Conservation (phyloP, 2,329 filamentous ascomycete genomes). For the Beauveria sp. region DNA sequence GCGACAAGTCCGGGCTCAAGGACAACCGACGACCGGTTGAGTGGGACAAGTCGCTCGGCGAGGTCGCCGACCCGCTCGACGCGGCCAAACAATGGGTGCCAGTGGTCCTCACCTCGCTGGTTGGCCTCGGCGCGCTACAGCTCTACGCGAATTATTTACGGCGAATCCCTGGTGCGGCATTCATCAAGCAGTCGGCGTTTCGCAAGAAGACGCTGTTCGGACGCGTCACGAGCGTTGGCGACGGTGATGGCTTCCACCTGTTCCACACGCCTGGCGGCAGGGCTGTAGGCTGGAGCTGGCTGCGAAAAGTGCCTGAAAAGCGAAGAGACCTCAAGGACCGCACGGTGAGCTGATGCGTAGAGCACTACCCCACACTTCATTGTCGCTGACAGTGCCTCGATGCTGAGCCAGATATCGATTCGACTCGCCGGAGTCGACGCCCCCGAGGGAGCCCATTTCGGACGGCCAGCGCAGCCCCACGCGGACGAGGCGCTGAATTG, state of each 20-base stretch:
- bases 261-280: slow-evolving; percentile 93
- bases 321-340: slow-evolving; percentile 64
- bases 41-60: slow-evolving; percentile 31
- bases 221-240: slow-evolving; percentile 84
- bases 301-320: slow-evolving; percentile 64
- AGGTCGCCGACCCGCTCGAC: slow-evolving; percentile 22
- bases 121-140: slow-evolving; percentile 30
- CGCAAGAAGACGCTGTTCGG: slow-evolving; percentile 72
- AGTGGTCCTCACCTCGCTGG: slow-evolving; percentile 28
- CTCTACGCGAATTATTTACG: slow-evolving; percentile 72
- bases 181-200: slow-evolving; percentile 70
- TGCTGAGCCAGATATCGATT: slow-evolving; percentile 60
- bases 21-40: slow-evolving; percentile 23
- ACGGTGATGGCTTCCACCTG: slow-evolving; percentile 91
- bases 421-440: slow-evolving; percentile 90
- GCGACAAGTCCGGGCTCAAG: slow-evolving; percentile 16
- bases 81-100: slow-evolving; percentile 34
- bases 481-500: slow-evolving; percentile 73
- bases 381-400: neutral
- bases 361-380: neutral
- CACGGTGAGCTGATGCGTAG: slow-evolving; percentile 52
- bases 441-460: slow-evolving; percentile 88
- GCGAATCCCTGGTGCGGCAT: slow-evolving; percentile 68
- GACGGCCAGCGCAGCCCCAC: slow-evolving; percentile 76
- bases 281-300: slow-evolving; percentile 85